A percentile compares a stretch with the other conserved stretches of the same genome.
Conservation (phyloP, 2,329 filamentous ascomycete species). For the Epichloe bromicola region DNA sequence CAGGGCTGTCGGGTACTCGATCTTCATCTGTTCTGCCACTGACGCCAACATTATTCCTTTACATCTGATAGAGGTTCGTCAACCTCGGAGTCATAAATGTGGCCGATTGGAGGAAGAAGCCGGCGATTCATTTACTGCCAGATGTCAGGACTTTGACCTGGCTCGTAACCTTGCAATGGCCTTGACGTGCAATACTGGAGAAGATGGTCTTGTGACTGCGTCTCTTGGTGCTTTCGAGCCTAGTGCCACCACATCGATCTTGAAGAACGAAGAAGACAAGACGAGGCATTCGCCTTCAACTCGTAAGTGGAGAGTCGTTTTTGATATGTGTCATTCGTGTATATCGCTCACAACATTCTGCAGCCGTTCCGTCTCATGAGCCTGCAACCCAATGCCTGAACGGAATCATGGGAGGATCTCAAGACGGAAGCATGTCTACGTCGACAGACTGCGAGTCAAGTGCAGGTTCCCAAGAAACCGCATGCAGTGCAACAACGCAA, state of each 20-base stretch:
- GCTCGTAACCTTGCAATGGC: slow-evolving; percentile 13
- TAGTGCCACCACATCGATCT: slow-evolving; percentile 6
- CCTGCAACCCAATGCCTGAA: not conserved
- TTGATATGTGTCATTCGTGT: not conserved
- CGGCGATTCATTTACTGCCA: not conserved
- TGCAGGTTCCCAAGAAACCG: not conserved
- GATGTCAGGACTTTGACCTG: slow-evolving; percentile 7
- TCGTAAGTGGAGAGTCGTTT: not conserved
- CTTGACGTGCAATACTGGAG: slow-evolving; percentile 17
- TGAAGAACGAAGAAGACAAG: not conserved
- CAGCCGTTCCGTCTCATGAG: not conserved
- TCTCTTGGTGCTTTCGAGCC: slow-evolving; percentile 10
- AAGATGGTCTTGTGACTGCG: slow-evolving; percentile 20
- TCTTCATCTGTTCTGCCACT: slow-evolving; percentile 15
- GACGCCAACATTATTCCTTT: slow-evolving; percentile 17
- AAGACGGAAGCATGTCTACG: not conserved
- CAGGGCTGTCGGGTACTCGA: slow-evolving; percentile 15
- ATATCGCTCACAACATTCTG: not conserved
- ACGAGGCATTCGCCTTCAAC: not conserved
- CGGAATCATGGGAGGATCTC: not conserved
- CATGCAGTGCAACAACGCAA: not conserved
- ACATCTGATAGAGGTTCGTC: slow-evolving; percentile 17
- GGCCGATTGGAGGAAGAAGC: slow-evolving; percentile 3
- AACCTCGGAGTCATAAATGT: not conserved
- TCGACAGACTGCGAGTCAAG: slow-evolving; percentile 1